These are phyloP conservation scores for Pleurotus eryngii DNA, from an alignment of 768 basidiomycete genomes.

Conservation along the genomic window DNA sequence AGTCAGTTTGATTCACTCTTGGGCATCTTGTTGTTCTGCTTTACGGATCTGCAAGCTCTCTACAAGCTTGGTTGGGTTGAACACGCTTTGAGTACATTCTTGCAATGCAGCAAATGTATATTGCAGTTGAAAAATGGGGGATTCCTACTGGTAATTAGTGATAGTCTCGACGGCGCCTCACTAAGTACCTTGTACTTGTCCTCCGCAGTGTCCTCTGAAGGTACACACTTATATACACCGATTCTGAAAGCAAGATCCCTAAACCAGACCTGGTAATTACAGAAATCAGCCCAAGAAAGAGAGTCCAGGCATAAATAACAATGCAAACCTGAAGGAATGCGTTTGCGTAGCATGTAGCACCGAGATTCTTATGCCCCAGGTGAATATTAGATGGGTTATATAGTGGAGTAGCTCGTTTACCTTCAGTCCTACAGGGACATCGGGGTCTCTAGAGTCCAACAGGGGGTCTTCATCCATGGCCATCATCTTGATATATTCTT, in stretches of 20 bases:
- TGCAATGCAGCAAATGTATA: constrained; percentile 86
- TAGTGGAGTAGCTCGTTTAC: constrained; percentile 31
- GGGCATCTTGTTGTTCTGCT: constrained; percentile 93
- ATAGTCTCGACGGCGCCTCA: not conserved
- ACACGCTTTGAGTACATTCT: constrained; percentile 61
- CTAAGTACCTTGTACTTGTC: constrained; percentile 34
- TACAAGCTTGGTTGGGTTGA: constrained; percentile 82
- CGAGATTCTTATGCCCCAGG: constrained; percentile 68
- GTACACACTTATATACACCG: constrained; percentile 78
- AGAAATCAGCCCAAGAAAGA: not conserved
- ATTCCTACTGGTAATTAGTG: constrained; percentile 45
- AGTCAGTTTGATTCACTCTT: constrained; percentile 60
- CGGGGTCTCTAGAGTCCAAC: constrained; percentile 42
- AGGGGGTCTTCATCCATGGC: constrained; percentile 57
- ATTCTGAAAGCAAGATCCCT: constrained; percentile 77
- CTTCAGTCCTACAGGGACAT: constrained; percentile 74
- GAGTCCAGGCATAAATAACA: not conserved
- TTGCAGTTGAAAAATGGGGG: constrained; percentile 76
- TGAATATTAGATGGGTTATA: constrained; percentile 1
- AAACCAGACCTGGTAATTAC: constrained; percentile 75
- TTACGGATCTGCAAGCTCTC: constrained; percentile 79
- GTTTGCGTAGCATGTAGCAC: constrained; percentile 96
- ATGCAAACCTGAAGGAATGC: constrained; percentile 78
- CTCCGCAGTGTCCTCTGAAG: constrained; percentile 43
- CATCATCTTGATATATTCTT: constrained; percentile 48